Percentiles rank a stretch among this genome's conserved stretches.
Conservation (phyloP, 2,329 filamentous ascomycete genomes). For the Diaporthe velutina region DNA sequence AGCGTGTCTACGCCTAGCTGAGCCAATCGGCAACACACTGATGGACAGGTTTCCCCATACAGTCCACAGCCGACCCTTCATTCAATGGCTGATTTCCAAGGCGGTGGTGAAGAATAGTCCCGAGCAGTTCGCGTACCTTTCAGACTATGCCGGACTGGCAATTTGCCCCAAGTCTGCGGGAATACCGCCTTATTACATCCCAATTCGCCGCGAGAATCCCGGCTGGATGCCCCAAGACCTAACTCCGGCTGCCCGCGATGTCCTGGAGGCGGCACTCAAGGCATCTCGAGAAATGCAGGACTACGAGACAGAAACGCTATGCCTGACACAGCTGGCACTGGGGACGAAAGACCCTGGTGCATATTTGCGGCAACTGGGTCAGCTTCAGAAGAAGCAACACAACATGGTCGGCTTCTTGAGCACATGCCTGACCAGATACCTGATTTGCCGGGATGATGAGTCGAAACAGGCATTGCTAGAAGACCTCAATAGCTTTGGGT, state of each 20-base stretch:
- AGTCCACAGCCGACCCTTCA: not conserved
- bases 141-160: not conserved
- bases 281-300: not conserved
- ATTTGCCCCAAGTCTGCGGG: not conserved
- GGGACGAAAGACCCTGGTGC: not conserved
- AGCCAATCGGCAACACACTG: not conserved
- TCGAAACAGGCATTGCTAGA: not conserved
- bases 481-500: not conserved
- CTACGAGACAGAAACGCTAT: not conserved
- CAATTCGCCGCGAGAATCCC: not conserved
- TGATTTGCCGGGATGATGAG: not conserved
- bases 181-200: not conserved
- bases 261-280: not conserved
- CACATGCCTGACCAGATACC: not conserved
- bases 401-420: not conserved
- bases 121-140: not conserved
- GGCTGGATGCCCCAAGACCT: not conserved
- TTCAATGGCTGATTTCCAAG: slow-evolving; percentile 1
- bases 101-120: not conserved
- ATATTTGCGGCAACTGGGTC: not conserved
- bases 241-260: not conserved
- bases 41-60: not conserved
- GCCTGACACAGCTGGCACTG: not conserved
- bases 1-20: not conserved
- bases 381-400: slow-evolving; percentile 4